Conservation (phyloP, 225 moss, liverwort and hornwort genomes). For the Pseudisothecium myosuroides region DNA sequence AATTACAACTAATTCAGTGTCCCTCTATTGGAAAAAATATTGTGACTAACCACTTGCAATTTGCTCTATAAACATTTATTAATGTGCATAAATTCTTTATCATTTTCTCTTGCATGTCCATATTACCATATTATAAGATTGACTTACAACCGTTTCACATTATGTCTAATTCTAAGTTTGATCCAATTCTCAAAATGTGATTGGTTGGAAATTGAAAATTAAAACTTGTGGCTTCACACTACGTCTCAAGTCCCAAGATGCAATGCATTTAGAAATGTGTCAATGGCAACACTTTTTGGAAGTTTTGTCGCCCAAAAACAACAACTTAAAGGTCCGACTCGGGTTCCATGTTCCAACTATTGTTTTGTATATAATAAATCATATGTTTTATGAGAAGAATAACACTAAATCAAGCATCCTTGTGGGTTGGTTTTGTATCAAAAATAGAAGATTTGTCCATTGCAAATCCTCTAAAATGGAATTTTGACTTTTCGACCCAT, state of each 20-base stretch:
- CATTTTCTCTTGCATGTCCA: neutral
- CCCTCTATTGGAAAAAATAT: neutral
- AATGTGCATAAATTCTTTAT: neutral
- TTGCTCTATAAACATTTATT: neutral
- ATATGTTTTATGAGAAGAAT: neutral
- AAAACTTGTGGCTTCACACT: neutral
- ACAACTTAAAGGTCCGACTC: neutral
- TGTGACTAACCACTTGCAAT: neutral
- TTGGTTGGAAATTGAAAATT: neutral
- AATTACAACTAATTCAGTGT: neutral
- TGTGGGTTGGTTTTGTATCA: neutral
- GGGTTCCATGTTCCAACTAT: fast-evolving
- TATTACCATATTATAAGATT: neutral
- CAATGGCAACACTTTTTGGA: neutral
- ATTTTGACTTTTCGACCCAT: too few species aligned
- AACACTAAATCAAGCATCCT: neutral
- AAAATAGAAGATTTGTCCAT: too few species aligned
- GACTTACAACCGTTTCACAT: fast-evolving
- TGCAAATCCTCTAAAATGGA: neutral
- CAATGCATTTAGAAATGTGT: neutral
- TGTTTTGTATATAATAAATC: neutral
- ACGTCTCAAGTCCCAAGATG: fast-evolving
- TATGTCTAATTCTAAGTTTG: neutral
- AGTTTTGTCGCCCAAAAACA: neutral
- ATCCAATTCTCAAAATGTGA: neutral